Conservation (phyloP, 192 early-diverging fungal genomes). For the Cetraspora pellucida region DNA sequence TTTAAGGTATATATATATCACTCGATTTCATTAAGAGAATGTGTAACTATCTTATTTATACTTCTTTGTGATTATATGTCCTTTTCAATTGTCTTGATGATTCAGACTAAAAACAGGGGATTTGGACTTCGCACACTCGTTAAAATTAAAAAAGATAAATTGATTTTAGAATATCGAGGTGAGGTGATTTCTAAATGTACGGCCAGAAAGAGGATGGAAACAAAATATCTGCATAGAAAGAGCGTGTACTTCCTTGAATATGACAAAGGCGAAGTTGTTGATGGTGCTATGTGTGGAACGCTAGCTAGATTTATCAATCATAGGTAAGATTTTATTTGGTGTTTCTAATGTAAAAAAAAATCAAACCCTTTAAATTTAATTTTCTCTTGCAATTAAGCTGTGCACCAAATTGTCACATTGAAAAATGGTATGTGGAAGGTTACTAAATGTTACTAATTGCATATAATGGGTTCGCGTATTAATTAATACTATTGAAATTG, state of each 20-base stretch:
- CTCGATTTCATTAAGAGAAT: neutral
- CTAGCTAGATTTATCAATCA: slow-evolving; percentile 87
- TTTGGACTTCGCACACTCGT: slow-evolving; percentile 66
- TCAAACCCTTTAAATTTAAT: neutral
- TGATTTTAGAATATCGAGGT: slow-evolving; percentile 83
- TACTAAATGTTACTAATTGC: neutral
- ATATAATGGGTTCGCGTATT: neutral
- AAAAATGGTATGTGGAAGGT: slow-evolving; percentile 71
- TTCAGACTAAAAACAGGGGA: slow-evolving; percentile 64
- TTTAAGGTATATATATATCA: slow-evolving; percentile 54
- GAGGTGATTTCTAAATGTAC: slow-evolving; percentile 72
- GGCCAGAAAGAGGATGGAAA: slow-evolving; percentile 73
- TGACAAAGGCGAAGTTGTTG: slow-evolving; percentile 73
- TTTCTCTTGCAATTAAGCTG: slow-evolving; percentile 52
- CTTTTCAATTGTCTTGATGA: neutral
- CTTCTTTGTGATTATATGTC: neutral
- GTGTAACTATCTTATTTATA: neutral
- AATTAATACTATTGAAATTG: neutral
- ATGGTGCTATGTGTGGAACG: slow-evolving; percentile 76
- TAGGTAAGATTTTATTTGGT: slow-evolving; percentile 37
- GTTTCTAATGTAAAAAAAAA: neutral
- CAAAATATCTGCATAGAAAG: slow-evolving; percentile 61
- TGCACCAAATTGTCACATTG: slow-evolving; percentile 85
- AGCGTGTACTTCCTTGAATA: slow-evolving; percentile 86
- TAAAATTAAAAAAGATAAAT: slow-evolving; percentile 55